phyloP scores from a whole-genome alignment of 2,329 filamentous ascomycete species.

The Emergomyces orientalis region DNA sequence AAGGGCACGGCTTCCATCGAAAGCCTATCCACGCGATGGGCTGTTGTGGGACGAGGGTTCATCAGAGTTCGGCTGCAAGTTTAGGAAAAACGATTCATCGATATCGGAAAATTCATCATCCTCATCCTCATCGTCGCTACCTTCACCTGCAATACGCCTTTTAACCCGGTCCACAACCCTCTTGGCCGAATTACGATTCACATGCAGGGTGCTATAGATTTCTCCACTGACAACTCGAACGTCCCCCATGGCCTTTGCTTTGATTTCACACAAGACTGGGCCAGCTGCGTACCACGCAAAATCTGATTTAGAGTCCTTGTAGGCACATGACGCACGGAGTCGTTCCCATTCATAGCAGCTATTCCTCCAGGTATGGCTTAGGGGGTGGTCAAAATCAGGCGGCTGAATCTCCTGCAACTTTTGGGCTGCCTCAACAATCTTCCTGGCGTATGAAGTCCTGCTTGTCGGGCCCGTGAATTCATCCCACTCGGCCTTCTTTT shows the following conservation, averaged over 20 bases:
- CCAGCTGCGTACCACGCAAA: constrained; percentile 22
- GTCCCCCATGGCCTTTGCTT: constrained; percentile 16
- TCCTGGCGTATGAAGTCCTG: constrained; percentile 17
- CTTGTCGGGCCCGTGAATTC: constrained; percentile 3
- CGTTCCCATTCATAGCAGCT: constrained; percentile 25
- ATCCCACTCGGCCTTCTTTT: constrained; percentile 19
- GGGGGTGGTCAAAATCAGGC: constrained; percentile 24
- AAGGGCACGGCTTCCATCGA: too few relatives aligned
- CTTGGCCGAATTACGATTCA: constrained; percentile 12
- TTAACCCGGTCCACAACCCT: constrained; percentile 4
- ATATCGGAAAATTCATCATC: constrained; percentile 10
- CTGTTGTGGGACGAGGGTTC: too few relatives aligned
- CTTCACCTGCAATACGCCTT: constrained; percentile 1
- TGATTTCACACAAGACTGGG: constrained; percentile 24
- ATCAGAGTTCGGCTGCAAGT: background rate
- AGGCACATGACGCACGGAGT: constrained; percentile 33
- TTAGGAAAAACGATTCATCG: constrained; percentile 7
- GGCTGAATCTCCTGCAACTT: constrained; percentile 24
- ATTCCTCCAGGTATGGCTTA: constrained; percentile 29
- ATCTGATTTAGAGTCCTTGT: constrained; percentile 16
- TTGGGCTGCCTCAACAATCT: constrained; percentile 24
- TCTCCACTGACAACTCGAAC: constrained; percentile 7
- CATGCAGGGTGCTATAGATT: constrained; percentile 8
- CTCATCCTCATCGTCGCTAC: constrained; percentile 3
- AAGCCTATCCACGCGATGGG: too few relatives aligned